Base-by-base conservation (phyloP, 345 rosid species). In the Erucastrum elatum region DNA sequence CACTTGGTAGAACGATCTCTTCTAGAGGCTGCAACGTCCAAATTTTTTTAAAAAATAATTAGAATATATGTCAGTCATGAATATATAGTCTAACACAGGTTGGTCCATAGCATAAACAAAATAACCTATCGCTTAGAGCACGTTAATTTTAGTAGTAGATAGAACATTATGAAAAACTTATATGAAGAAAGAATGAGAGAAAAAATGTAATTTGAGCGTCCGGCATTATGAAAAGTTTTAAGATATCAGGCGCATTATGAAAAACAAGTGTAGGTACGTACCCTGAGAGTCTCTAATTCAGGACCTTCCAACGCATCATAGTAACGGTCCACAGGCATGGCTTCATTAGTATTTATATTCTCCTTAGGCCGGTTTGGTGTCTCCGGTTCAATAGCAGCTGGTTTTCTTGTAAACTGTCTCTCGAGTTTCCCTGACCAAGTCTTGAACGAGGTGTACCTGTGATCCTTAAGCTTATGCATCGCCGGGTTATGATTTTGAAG, bases 221-320 rank as follows among this genome's bases (percentile, higher is more conserved):
- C 11, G 44, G 3, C 2, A 2, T 8, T 37, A 37, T 37, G 11
- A 37, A 2, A 8, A 8, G 8, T 37, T 11, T 41, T 41, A 2
- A 41, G 3, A 41, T 41, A 4, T 41, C 51, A 11, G 51, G 11
- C 49, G 21, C 21, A 21, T 21, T 21, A 21, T 21, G 21, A 11
- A 55, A 55, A 56, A 56, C 62, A 4, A 60, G 64, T 5, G 15
- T 59, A 25, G 49, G 21, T 1, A 65, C 86, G n/a, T 83, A 89
- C 95, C 86, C 87, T 84, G 13, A 92, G 93, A 61, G 88, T 88
- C 70, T 92, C 95, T 55, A 92, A 31, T 64, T 89, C 96, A 37
- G 97, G 97, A 66, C 97, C 97, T 85, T 89, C 89, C 70, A 92
- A 72, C 53, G 97, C 95, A 85, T 83, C 96, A 75, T 84, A 92